Evolutionary conservation across 148 eudicot genomes (phyloP).

Genomic region (Chenopodium formosanum): DNA sequence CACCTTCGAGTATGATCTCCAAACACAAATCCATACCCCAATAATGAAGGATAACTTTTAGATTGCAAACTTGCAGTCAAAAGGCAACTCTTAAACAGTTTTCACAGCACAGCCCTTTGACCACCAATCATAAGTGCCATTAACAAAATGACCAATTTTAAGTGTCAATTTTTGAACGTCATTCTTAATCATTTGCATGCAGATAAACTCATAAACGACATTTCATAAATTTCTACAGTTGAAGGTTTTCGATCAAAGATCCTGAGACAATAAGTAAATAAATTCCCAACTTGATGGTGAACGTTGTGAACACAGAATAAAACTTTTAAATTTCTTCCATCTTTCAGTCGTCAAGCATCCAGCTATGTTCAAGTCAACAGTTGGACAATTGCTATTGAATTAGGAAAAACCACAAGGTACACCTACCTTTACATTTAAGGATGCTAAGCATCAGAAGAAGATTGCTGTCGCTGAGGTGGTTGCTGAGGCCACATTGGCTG

Average conservation of each 20-base stretch:
- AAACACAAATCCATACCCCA: neutral
- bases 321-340: neutral
- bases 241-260: neutral
- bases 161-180: neutral
- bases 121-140: neutral
- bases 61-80: neutral
- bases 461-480: constrained; percentile 55
- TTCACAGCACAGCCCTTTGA: neutral
- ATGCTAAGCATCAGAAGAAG: constrained; percentile 63
- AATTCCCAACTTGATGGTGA: too few relatives aligned
- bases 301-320: too few relatives aligned
- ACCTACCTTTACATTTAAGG: constrained; percentile 28
- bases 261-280: neutral
- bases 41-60: neutral
- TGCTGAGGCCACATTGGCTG: constrained; percentile 68
- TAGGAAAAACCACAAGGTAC: neutral
- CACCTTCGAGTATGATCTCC: neutral
- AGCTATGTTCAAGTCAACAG: neutral
- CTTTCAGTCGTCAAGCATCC: neutral
- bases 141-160: neutral
- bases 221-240: neutral
- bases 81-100: neutral
- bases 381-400: neutral
- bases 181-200: too few relatives aligned
- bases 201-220: neutral